phyloP scores from a whole-genome alignment of 2,329 filamentous ascomycete genomes.

The Diplodia corticola region DNA sequence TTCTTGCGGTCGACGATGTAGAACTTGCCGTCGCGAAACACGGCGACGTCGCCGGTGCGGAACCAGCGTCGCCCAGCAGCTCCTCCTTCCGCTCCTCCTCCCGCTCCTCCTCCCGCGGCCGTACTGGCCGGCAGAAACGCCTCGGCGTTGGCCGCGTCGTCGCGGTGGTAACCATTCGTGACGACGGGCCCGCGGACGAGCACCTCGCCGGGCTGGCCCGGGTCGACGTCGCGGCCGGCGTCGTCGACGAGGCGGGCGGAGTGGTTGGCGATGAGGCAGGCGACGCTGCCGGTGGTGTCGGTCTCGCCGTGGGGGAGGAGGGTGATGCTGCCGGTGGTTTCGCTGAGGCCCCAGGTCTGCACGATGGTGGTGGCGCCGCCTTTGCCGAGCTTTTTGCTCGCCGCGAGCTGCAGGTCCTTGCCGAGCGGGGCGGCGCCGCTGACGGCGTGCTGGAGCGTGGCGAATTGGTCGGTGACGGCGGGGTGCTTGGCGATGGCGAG shows the following conservation, averaged over 20 bases:
- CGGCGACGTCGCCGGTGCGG: constrained; percentile 42
- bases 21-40: constrained; percentile 39
- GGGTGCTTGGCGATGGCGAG: constrained; percentile 60
- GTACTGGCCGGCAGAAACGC: too few species aligned
- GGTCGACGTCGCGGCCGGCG: constrained; percentile 34
- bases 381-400: constrained; percentile 50
- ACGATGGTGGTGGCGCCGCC: constrained; percentile 45
- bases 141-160: constrained; percentile 34
- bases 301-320: constrained; percentile 26
- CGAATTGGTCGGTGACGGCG: constrained; percentile 54
- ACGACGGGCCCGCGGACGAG: constrained; percentile 39
- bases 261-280: constrained; percentile 43
- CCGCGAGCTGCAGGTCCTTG: constrained; percentile 51
- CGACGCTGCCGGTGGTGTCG: constrained; percentile 48
- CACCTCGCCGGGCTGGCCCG: constrained; percentile 36
- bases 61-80: constrained; percentile 42
- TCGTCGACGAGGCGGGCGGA: constrained; percentile 37
- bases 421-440: constrained; percentile 60
- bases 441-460: constrained; percentile 49
- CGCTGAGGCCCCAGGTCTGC: constrained; percentile 62
- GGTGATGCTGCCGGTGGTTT: constrained; percentile 49
- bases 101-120: too few species aligned
- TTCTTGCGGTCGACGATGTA: constrained; percentile 47
- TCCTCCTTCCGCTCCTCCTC: too few species aligned
- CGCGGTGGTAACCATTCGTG: constrained; percentile 42